Evolutionary conservation across 495 filamentous ascomycete genomes (phyloP).

Genomic region (Penicillium herquei): DNA sequence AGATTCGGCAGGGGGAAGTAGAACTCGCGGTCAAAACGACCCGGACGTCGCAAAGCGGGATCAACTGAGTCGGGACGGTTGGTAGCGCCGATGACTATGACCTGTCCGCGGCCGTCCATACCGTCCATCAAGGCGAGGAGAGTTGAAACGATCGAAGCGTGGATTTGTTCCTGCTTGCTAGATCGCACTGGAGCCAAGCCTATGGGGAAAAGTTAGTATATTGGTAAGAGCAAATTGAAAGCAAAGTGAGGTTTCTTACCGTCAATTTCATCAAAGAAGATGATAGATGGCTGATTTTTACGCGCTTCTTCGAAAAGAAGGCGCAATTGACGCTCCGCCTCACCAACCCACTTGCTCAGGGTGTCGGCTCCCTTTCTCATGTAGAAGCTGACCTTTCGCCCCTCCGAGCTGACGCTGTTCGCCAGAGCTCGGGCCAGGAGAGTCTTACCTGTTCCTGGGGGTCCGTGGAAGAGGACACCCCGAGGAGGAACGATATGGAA

Average conservation of each 20-base stretch:
- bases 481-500: conserved; percentile 92
- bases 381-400: conserved; percentile 94
- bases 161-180: conserved; percentile 97
- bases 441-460: conserved; percentile 96
- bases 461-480: conserved; percentile 94
- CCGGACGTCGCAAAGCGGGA: conserved; percentile 93
- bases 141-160: conserved; percentile 96
- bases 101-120: conserved; percentile 97
- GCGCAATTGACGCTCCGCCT: conserved; percentile 91
- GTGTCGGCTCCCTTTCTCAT: conserved; percentile 99
- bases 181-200: conserved; percentile 89
- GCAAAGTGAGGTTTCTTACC: conserved; percentile 43
- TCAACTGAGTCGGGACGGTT: conserved; percentile 98
- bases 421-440: conserved; percentile 88
- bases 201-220: conserved; percentile 26
- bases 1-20: conserved; percentile 90
- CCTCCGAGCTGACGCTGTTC: conserved; percentile 73
- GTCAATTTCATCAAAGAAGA: conserved; percentile 99
- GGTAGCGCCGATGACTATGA: conserved; percentile 96
- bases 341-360: conserved; percentile 97
- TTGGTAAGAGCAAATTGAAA: not conserved
- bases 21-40: conserved; percentile 95
- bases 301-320: conserved; percentile 94
- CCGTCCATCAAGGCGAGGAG: conserved; percentile 96
- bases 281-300: conserved; percentile 94